phyloP scores from a whole-genome alignment of 805 yeast species.

The Candida easanensis region DNA sequence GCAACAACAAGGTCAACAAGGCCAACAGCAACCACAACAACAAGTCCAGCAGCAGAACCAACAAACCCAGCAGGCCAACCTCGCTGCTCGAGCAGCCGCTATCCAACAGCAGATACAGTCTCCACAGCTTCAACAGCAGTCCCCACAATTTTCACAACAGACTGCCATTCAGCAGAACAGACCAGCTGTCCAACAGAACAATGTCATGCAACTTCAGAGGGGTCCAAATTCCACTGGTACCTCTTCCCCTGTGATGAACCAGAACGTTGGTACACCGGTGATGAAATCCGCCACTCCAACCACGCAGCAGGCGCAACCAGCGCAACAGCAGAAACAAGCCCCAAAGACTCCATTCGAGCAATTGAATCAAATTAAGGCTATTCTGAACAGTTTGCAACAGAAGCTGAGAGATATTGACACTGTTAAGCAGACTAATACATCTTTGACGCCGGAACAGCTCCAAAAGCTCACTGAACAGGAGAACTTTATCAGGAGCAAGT shows the following conservation, averaged over 20 bases:
- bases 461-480: slow-evolving; percentile 47
- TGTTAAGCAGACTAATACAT: slow-evolving; percentile 42
- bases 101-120: slow-evolving; percentile 5
- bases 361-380: slow-evolving; percentile 42
- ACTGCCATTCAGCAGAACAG: slow-evolving; percentile 24
- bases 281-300: slow-evolving; percentile 5
- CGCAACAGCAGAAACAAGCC: not conserved
- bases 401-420: slow-evolving; percentile 50
- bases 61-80: slow-evolving; percentile 6
- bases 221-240: slow-evolving; percentile 8
- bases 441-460: slow-evolving; percentile 43
- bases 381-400: slow-evolving; percentile 47
- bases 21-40: slow-evolving; percentile 20
- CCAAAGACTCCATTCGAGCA: slow-evolving; percentile 27
- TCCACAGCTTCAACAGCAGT: slow-evolving; percentile 11
- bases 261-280: slow-evolving; percentile 6
- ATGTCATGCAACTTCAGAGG: slow-evolving; percentile 9
- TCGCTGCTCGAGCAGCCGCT: not conserved
- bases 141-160: slow-evolving; percentile 12
- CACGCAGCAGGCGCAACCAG: slow-evolving; percentile 9
- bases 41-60: slow-evolving; percentile 15
- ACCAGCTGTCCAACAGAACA: slow-evolving; percentile 22
- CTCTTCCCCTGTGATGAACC: slow-evolving; percentile 21
- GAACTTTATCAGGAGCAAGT: slow-evolving; percentile 42
- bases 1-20: slow-evolving; percentile 16